phyloP scores from a whole-genome alignment of 805 yeast genomes.

The Kuraishia hungarica region DNA sequence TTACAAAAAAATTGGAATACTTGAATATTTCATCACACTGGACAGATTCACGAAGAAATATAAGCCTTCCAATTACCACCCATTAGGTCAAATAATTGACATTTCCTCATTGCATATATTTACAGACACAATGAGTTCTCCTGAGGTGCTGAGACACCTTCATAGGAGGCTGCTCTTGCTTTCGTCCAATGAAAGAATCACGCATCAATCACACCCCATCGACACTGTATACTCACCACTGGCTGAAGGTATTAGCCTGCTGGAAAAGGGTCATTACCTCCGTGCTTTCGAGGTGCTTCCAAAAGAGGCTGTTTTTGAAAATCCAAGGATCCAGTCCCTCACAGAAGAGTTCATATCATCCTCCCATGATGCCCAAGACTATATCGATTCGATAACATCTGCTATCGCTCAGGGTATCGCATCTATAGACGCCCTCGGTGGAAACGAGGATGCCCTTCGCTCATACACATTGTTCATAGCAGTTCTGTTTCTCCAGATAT shows the following conservation, averaged over 20 bases:
- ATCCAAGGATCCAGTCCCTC: conserved; percentile 2
- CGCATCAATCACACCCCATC: background rate
- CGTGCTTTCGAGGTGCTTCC: conserved; percentile 8
- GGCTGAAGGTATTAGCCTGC: background rate
- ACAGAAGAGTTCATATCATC: conserved; percentile 2
- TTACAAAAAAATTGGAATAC: background rate
- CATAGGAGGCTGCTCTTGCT: background rate
- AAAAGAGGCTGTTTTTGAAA: conserved; percentile 9
- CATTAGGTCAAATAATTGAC: background rate
- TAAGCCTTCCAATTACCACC: background rate
- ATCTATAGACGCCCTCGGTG: conserved; percentile 2
- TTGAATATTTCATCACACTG: background rate
- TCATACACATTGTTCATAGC: conserved; percentile 29
- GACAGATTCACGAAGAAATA: background rate
- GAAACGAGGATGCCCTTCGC: conserved; percentile 10
- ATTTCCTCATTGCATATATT: background rate
- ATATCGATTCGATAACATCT: background rate
- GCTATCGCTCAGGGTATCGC: conserved; percentile 3
- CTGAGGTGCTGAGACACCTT: background rate
- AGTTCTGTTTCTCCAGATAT: conserved; percentile 55
- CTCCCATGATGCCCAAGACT: background rate
- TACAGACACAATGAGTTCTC: background rate
- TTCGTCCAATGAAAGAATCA: background rate
- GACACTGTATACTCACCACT: background rate
- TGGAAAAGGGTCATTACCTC: conserved; percentile 19